Percentiles rank a stretch among this genome's conserved stretches.
Evolutionary conservation across 768 basidiomycete species (phyloP).

Genomic region (Lyophyllum decastes): DNA sequence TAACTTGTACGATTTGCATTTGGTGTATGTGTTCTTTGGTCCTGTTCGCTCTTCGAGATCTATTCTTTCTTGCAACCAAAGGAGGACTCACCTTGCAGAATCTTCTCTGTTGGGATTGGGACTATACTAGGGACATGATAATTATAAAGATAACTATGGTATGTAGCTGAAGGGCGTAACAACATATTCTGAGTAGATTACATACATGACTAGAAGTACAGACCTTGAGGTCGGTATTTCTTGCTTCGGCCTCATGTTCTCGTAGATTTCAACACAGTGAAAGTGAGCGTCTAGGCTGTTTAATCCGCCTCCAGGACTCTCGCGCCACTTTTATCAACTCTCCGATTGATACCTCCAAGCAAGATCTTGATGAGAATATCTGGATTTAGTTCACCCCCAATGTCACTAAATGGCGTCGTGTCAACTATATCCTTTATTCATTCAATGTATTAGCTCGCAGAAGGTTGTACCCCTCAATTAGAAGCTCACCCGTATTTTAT

Average conservation of each 20-base stretch:
- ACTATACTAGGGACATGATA: too few species aligned
- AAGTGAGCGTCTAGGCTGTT: not conserved
- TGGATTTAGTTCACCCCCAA: constrained; percentile 36
- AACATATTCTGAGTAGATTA: too few species aligned
- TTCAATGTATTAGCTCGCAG: not conserved
- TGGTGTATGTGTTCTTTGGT: too few species aligned
- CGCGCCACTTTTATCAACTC: constrained; percentile 19
- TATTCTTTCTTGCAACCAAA: too few species aligned
- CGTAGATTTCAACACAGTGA: too few species aligned
- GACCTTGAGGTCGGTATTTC: too few species aligned
- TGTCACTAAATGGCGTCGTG: constrained; percentile 52
- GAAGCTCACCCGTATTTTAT: constrained; percentile 43
- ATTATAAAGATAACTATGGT: not conserved
- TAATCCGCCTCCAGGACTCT: not conserved
- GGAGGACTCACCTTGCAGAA: not conserved
- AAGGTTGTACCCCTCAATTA: not conserved
- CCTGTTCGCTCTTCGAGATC: too few species aligned
- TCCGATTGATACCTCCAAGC: constrained; percentile 65
- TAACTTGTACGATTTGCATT: too few species aligned
- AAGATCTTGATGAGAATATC: constrained; percentile 61
- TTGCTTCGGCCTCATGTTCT: too few species aligned
- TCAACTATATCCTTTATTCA: constrained; percentile 65
- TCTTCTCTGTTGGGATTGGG: too few species aligned
- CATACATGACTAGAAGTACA: too few species aligned
- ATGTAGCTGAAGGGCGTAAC: not conserved